Conservation (phyloP, 768 basidiomycete genomes). For the Rhodosporidiobolus odoratus region DNA sequence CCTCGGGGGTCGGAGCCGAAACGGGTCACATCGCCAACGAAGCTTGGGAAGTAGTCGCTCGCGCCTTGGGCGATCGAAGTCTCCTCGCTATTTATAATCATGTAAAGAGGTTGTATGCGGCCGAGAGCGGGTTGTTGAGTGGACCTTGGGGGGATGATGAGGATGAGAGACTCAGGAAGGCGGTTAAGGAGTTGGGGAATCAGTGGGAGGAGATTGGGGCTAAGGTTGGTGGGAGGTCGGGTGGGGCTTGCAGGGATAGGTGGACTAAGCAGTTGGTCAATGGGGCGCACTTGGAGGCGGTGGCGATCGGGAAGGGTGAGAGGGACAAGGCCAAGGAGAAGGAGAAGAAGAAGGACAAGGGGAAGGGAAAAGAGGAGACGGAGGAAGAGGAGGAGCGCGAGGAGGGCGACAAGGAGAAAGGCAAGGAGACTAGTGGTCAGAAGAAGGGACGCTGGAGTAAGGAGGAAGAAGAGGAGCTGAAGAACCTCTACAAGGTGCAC, state of each 20-base stretch:
- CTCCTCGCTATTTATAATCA: slow-evolving; percentile 36
- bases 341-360: not conserved
- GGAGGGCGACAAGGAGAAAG: not conserved
- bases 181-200: slow-evolving; percentile 10
- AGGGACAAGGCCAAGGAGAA: slow-evolving; percentile 5
- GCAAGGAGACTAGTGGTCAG: too few relatives aligned
- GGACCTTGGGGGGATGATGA: slow-evolving; percentile 20
- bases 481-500: not conserved
- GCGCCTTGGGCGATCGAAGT: slow-evolving; percentile 23
- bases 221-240: not conserved
- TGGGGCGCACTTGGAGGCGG: not conserved
- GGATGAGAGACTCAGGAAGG: not conserved
- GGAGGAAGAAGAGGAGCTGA: slow-evolving; percentile 20
- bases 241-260: slow-evolving; percentile 23
- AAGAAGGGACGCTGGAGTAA: too few relatives aligned
- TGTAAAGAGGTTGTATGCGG: slow-evolving; percentile 20
- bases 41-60: slow-evolving; percentile 21
- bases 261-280: slow-evolving; percentile 24
- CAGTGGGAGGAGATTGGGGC: slow-evolving; percentile 23
- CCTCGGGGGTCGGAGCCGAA: not conserved
- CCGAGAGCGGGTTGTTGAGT: not conserved
- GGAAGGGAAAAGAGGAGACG: not conserved
- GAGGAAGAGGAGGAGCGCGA: not conserved
- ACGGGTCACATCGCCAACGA: slow-evolving; percentile 3
- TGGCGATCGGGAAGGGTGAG: not conserved